A percentile compares a stretch with the other conserved stretches of the same genome.
These are phyloP conservation scores for Mesembryanthemum crystallinum DNA, from an alignment of 148 eudicot species.

Conservation along the genomic window DNA sequence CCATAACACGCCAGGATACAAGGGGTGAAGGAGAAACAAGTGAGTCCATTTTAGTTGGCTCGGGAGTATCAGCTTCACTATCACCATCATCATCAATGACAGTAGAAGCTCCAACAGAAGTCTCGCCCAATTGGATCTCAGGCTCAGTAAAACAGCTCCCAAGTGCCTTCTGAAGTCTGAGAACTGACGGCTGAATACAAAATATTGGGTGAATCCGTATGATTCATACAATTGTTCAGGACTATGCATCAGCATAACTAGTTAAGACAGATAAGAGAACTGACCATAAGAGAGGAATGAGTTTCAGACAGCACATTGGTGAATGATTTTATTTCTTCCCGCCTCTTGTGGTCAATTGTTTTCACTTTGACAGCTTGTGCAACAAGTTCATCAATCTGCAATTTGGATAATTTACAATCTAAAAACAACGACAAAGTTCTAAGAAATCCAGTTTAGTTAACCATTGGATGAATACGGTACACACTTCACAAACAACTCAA, in stretches of 20 bases:
- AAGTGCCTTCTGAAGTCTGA: conserved; percentile 55
- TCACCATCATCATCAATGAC: conserved; percentile 25
- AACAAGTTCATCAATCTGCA: conserved; percentile 87
- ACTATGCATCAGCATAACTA: neutral
- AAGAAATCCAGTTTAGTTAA: neutral
- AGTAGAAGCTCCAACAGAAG: conserved; percentile 17
- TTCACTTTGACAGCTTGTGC: conserved; percentile 56
- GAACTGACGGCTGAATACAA: conserved; percentile 75
- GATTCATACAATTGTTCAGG: neutral
- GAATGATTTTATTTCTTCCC: conserved; percentile 58
- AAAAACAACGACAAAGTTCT: neutral
- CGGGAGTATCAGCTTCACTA: conserved; percentile 49
- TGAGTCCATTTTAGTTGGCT: conserved; percentile 45
- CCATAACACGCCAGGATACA: conserved; percentile 84
- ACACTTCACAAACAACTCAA: neutral
- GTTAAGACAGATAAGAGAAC: conserved; percentile 14
- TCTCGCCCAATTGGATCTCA: conserved; percentile 28
- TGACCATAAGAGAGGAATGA: conserved; percentile 67
- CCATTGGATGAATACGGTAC: neutral
- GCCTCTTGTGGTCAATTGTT: conserved; percentile 31
- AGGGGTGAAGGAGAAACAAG: conserved; percentile 96
- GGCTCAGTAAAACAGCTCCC: conserved; percentile 28
- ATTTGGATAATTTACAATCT: neutral
- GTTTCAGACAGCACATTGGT: conserved; percentile 56
- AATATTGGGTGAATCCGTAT: conserved; percentile 10